A percentile compares a stretch with the other conserved stretches of the same genome.
Conservation (phyloP, 164 flowering plant species). For the Stephania cephalantha region DNA sequence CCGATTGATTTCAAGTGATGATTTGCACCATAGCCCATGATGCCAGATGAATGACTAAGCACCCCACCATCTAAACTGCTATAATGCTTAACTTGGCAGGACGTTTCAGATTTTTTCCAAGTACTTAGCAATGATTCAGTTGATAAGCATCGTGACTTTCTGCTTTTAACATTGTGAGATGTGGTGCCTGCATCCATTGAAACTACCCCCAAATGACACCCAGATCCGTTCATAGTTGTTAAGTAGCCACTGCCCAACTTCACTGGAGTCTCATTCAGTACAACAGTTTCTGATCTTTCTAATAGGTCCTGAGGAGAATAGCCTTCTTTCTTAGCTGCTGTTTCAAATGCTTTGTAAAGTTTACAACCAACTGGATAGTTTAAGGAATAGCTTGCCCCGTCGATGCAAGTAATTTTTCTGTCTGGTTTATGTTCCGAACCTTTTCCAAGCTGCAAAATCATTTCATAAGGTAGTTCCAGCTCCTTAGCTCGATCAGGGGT, state of each 20-base stretch:
- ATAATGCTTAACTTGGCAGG: slow-evolving; percentile 22
- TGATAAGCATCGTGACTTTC: slow-evolving; percentile 30
- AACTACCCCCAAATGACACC: slow-evolving; percentile 64
- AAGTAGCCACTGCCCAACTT: slow-evolving; percentile 29
- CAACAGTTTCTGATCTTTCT: slow-evolving; percentile 22
- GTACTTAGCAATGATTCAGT: slow-evolving; percentile 38
- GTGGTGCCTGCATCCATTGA: slow-evolving; percentile 38
- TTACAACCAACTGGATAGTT: slow-evolving; percentile 54
- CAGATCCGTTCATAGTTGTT: slow-evolving; percentile 29
- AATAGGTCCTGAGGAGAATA: slow-evolving; percentile 23
- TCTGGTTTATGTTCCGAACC: slow-evolving; percentile 19
- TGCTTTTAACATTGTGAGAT: slow-evolving; percentile 29
- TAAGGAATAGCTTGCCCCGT: slow-evolving; percentile 20
- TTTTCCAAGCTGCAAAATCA: slow-evolving; percentile 24
- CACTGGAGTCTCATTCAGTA: slow-evolving; percentile 28
- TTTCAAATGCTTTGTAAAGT: slow-evolving; percentile 67
- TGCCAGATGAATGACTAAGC: slow-evolving; percentile 21
- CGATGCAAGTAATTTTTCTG: slow-evolving; percentile 19
- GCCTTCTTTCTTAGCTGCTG: slow-evolving; percentile 34
- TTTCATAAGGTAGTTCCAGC: slow-evolving; percentile 15
- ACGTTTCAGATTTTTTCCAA: slow-evolving; percentile 34
- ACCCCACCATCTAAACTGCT: slow-evolving; percentile 31
- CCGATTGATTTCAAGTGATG: slow-evolving; percentile 35
- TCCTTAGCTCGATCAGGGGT: slow-evolving; percentile 16
- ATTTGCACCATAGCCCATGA: slow-evolving; percentile 23